Percentiles rank a stretch among this genome's conserved stretches.
These are phyloP conservation scores for Pseudocercospora macadamiae DNA, from an alignment of 2,329 filamentous ascomycete species.

Conservation along the genomic window DNA sequence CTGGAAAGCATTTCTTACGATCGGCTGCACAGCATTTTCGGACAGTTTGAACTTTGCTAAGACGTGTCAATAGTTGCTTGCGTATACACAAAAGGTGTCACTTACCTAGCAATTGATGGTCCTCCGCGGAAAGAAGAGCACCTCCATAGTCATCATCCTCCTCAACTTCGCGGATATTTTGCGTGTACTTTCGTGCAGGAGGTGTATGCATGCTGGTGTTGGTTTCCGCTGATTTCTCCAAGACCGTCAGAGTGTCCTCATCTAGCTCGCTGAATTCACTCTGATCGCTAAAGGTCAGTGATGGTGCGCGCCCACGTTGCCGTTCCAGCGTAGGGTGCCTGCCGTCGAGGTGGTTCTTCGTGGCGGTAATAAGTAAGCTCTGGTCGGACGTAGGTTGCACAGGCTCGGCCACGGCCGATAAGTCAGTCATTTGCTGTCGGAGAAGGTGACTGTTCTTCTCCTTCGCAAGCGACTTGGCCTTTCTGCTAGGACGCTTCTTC, in stretches of 20 bases:
- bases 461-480: conserved; percentile 10
- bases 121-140: conserved; percentile 31
- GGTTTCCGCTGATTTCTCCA: neutral
- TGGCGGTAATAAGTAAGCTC: too few relatives aligned
- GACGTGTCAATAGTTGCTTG: conserved; percentile 4
- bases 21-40: conserved; percentile 41
- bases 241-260: neutral
- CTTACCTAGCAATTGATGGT: conserved; percentile 32
- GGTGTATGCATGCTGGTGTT: conserved; percentile 22
- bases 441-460: conserved; percentile 5
- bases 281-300: neutral
- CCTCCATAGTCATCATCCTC: conserved; percentile 37
- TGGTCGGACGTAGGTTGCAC: too few relatives aligned
- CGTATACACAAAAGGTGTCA: too few relatives aligned
- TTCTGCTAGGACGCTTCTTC: neutral
- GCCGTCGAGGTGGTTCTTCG: neutral
- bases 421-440: neutral
- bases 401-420: neutral
- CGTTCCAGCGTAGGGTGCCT: neutral
- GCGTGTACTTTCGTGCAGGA: conserved; percentile 29
- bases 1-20: conserved; percentile 58
- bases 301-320: neutral
- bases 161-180: conserved; percentile 34
- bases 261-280: conserved; percentile 1
- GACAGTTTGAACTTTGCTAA: conserved; percentile 16